Percentiles rank a stretch among this genome's conserved stretches.
Conservation (phyloP, 768 basidiomycete genomes). For the Suillus paluster region DNA sequence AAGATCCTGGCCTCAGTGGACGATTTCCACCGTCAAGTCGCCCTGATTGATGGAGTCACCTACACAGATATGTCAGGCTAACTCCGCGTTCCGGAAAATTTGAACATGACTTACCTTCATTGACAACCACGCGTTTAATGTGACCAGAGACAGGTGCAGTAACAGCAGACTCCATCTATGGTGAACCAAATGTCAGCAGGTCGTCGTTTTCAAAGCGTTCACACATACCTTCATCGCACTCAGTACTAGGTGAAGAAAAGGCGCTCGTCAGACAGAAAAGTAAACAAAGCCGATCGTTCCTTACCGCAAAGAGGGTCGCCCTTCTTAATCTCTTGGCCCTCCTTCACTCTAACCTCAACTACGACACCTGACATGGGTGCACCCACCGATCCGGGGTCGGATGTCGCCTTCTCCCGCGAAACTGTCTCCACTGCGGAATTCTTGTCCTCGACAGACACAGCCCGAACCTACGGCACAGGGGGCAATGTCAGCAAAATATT, state of each 20-base stretch:
- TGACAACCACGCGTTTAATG: constrained; percentile 90
- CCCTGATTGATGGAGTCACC: constrained; percentile 96
- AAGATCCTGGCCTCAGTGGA: constrained; percentile 49
- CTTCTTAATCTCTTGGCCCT: constrained; percentile 97
- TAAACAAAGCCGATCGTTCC: constrained; percentile 32
- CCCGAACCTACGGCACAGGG: constrained; percentile 68
- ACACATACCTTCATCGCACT: constrained; percentile 88
- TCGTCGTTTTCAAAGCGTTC: not conserved
- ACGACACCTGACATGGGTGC: constrained; percentile 98
- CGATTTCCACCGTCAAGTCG: constrained; percentile 89
- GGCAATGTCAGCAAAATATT: constrained; percentile 21
- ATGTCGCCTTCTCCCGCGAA: constrained; percentile 91
- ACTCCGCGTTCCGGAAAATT: not conserved
- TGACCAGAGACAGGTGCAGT: constrained; percentile 97
- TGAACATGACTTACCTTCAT: constrained; percentile 62
- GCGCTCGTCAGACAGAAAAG: constrained; percentile 22
- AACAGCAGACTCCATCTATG: constrained; percentile 96
- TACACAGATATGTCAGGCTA: constrained; percentile 30
- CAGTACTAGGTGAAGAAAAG: constrained; percentile 57
- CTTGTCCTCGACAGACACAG: constrained; percentile 94
- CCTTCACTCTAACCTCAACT: constrained; percentile 97
- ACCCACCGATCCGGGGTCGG: constrained; percentile 95
- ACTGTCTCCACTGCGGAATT: constrained; percentile 96
- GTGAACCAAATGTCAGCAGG: constrained; percentile 25
- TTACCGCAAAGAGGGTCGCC: constrained; percentile 93